phyloP scores from a whole-genome alignment of 257 asterid species.

The Euphrasia confusa region DNA sequence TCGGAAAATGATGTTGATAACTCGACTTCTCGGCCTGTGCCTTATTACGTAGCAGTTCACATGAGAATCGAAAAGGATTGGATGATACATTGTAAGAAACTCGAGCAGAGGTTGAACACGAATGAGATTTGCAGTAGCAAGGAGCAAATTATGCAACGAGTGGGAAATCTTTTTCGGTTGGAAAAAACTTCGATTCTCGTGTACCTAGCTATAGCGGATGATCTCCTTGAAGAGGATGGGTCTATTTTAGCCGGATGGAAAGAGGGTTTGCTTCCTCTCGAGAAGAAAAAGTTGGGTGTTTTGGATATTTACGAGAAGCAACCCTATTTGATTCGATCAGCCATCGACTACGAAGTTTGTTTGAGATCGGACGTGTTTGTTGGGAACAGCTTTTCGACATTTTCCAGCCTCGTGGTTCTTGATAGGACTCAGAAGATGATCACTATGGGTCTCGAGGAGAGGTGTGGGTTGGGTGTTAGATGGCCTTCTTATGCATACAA shows the following conservation, averaged over 20 bases:
- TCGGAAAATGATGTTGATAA: slow-evolving; percentile 21
- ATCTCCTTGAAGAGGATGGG: slow-evolving; percentile 62
- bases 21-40: slow-evolving; percentile 16
- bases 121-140: slow-evolving; percentile 75
- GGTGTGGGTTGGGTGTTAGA: slow-evolving; percentile 44
- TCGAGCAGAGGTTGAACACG: slow-evolving; percentile 59
- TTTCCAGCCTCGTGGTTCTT: slow-evolving; percentile 87
- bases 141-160: slow-evolving; percentile 62
- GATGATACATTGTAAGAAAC: slow-evolving; percentile 92
- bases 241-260: slow-evolving; percentile 68
- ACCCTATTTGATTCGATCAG: slow-evolving; percentile 46
- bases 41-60: slow-evolving; percentile 78
- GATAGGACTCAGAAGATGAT: slow-evolving; percentile 79
- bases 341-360: slow-evolving; percentile 76
- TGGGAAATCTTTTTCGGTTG: slow-evolving; percentile 57
- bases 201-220: slow-evolving; percentile 86
- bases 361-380: slow-evolving; percentile 77
- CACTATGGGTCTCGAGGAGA: slow-evolving; percentile 26
- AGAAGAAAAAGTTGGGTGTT: slow-evolving; percentile 76
- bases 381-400: slow-evolving; percentile 90
- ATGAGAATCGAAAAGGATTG: slow-evolving; percentile 96
- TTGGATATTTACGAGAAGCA: slow-evolving; percentile 56
- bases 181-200: slow-evolving; percentile 41
- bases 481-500: slow-evolving; percentile 69
- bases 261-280: slow-evolving; percentile 59